These are phyloP conservation scores for Mycena olivaceomarginata DNA, from an alignment of 768 basidiomycete genomes.

Conservation along the genomic window DNA sequence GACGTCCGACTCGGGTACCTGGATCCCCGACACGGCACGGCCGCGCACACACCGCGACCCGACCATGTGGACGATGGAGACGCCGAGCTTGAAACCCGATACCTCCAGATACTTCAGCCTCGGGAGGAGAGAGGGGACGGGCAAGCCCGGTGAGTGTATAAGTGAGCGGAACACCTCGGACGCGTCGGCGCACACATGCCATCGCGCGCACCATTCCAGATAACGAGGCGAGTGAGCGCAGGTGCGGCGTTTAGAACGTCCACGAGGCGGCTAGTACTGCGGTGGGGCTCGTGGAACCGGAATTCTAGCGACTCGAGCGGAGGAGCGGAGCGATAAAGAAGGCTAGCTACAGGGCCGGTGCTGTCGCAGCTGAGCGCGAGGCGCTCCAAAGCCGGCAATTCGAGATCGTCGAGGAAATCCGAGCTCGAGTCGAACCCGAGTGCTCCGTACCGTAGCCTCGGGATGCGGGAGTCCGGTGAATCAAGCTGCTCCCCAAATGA, in stretches of 20 bases:
- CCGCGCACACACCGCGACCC: no score
- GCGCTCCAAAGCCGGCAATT: background rate
- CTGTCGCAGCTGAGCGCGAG: background rate
- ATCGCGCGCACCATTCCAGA: background rate
- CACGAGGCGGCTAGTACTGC: background rate
- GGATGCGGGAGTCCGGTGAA: slow-evolving; percentile 4
- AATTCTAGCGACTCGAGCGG: background rate
- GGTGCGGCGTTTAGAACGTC: background rate
- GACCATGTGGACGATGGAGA: no score
- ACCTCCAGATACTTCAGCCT: no score
- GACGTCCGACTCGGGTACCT: no score
- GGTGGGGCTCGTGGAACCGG: background rate
- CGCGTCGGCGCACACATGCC: no score
- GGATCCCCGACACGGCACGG: no score
- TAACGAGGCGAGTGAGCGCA: background rate
- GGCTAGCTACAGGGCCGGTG: background rate
- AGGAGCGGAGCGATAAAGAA: background rate
- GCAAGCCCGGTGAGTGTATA: no score
- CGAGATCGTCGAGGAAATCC: background rate
- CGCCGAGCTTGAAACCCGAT: no score
- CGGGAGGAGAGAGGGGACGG: no score
- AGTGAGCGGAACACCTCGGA: no score
- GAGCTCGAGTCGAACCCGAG: no score
- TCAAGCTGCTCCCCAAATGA: background rate
- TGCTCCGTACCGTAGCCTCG: background rate